These are phyloP conservation scores for Pezicula carpinea DNA, from an alignment of 2,329 filamentous ascomycete genomes.

Conservation along the genomic window DNA sequence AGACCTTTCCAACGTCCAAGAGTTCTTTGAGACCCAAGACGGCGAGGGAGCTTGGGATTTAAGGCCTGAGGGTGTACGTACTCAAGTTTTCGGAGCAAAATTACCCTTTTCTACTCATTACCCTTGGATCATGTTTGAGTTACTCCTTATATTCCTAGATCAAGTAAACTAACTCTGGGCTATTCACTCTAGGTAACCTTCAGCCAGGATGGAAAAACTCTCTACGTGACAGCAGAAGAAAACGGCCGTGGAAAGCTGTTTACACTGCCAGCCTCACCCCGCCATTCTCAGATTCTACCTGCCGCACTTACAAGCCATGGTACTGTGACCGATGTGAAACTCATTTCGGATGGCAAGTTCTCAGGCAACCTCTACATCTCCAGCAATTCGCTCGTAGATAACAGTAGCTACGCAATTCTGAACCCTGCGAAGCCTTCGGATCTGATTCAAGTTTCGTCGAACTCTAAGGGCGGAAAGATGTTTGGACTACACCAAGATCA, in stretches of 20 bases:
- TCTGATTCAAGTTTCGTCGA: constrained; percentile 52
- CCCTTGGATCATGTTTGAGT: too few relatives aligned
- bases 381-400: constrained; percentile 67
- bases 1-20: constrained; percentile 52
- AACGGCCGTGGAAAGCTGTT: constrained; percentile 59
- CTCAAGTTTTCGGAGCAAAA: too few relatives aligned
- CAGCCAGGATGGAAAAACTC: constrained; percentile 52
- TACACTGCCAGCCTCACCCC: constrained; percentile 52
- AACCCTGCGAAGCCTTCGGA: constrained; percentile 35
- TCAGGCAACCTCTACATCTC: constrained; percentile 54
- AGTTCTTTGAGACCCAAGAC: constrained; percentile 58
- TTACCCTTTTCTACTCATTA: too few relatives aligned
- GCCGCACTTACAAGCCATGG: constrained; percentile 47
- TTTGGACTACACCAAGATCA: constrained; percentile 63
- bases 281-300: constrained; percentile 44
- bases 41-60: constrained; percentile 60
- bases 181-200: too few relatives aligned
- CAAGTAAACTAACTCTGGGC: too few relatives aligned
- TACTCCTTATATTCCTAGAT: too few relatives aligned
- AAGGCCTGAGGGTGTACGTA: constrained; percentile 50
- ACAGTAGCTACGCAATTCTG: constrained; percentile 58
- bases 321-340: constrained; percentile 47
- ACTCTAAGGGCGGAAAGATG: constrained; percentile 58
- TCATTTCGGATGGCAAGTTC: constrained; percentile 40
- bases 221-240: constrained; percentile 74